A percentile compares a stretch with the other conserved stretches of the same genome.
Evolutionary conservation across 2,329 filamentous ascomycete genomes (phyloP).

Genomic region (Ophiostoma novo-ulmi): DNA sequence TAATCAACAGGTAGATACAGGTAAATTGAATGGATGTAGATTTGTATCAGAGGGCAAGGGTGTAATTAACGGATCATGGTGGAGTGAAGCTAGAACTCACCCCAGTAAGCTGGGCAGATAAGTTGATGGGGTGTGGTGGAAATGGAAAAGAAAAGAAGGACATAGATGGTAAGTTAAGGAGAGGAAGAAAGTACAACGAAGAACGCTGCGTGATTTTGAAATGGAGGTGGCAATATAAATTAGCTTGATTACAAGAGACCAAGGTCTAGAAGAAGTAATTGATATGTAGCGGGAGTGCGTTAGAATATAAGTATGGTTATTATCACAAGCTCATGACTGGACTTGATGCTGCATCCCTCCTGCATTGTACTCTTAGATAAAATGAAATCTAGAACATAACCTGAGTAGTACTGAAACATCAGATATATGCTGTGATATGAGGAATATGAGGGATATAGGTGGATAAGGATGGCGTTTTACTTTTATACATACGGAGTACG

Average conservation of each 20-base stretch:
- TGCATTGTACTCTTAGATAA: too few relatives aligned
- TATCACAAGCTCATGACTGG: too few relatives aligned
- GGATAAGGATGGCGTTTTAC: too few relatives aligned
- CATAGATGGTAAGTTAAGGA: neutral
- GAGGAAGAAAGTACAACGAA: neutral
- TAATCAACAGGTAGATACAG: neutral
- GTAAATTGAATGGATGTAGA: neutral
- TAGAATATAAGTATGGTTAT: too few relatives aligned
- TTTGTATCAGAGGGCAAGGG: neutral
- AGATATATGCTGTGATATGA: too few relatives aligned
- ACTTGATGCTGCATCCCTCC: too few relatives aligned
- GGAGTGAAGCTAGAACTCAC: neutral
- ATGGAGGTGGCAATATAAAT: neutral
- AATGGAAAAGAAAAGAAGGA: neutral
- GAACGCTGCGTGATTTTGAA: neutral
- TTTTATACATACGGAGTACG: too few relatives aligned
- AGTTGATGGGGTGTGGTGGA: neutral
- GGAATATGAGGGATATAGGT: too few relatives aligned
- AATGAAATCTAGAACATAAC: too few relatives aligned
- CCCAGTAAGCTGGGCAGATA: neutral
- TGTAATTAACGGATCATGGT: neutral
- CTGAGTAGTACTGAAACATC: too few relatives aligned
- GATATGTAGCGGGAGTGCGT: neutral
- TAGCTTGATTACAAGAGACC: neutral
- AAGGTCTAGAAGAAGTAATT: neutral